Base-by-base conservation (phyloP, 2,329 filamentous ascomycete species). In the Leptographium lundbergii region DNA sequence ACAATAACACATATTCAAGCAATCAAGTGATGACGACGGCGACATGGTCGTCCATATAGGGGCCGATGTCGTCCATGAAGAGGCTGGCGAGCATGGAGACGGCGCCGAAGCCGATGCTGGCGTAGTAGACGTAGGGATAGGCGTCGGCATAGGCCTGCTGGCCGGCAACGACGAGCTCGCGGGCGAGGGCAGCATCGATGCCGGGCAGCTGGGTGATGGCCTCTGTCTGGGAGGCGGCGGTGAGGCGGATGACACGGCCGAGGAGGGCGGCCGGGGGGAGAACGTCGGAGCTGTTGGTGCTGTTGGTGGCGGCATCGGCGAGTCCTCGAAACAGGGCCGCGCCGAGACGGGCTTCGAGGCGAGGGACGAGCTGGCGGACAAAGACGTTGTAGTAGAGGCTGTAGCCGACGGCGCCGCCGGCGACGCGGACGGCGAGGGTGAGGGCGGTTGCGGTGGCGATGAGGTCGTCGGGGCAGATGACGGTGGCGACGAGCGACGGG, bases 361-460 rank as follows among this genome's bases (percentile, higher is more conserved):
- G 67, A 0, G 73, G 73, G 4, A 73, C 65, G 51, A 80, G 76
- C 63, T 76, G 75, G 58, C 72, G 67, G 59, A 74, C 67, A 61
- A 80, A 78, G n/a, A 81, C 72, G 63, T 81, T 81, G 71, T 75
- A 85, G 66, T 76, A 77, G 54, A 80, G 73, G n/a, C 78, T 77
- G 67, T 84, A 86, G 39, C 82, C 85, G 61, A 88, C 79, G 14
- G 80, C 77, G 34, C 85, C 85, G 54, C 86, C 85, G 42, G 88
- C 77, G 58, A 86, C 82, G 45, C 86, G 83, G 63, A 88, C 81
- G n/a, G 83, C 79, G 45, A 88, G 77, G 0, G 85, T 87, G 25
- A 89, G 73, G 6, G 86, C 84, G 1, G 84, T 80, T 53, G 87
- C 77, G 2, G 85, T 88, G 9, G 83, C 85, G 62, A 89, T 88